Evolutionary conservation across 2,329 filamentous ascomycete species (phyloP).

Genomic region (Sporothrix humicola): DNA sequence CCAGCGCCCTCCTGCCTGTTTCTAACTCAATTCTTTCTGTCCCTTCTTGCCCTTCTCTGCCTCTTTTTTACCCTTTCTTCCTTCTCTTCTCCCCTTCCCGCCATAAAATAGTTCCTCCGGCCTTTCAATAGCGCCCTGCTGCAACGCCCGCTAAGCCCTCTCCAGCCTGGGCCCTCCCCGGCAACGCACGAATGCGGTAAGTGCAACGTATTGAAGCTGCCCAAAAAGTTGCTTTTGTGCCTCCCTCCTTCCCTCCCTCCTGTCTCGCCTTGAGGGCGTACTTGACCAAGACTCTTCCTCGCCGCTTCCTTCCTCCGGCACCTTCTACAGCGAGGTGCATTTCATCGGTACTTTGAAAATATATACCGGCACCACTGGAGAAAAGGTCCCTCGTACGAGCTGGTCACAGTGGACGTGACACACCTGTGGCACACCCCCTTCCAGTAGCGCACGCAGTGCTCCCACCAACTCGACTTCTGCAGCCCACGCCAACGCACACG

Average conservation of each 20-base stretch:
- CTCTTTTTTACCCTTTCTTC: neutral
- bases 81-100: neutral
- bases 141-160: conserved; percentile 37
- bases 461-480: conserved; percentile 4
- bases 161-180: conserved; percentile 33
- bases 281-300: conserved; percentile 4
- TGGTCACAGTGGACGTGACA: conserved; percentile 4
- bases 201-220: conserved; percentile 21
- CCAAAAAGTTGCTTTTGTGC: conserved; percentile 22
- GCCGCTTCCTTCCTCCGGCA: conserved; percentile 5
- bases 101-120: neutral
- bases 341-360: too few relatives aligned
- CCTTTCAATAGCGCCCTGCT: conserved; percentile 37
- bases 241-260: conserved; percentile 19
- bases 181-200: conserved; percentile 35
- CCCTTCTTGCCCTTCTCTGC: neutral
- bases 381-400: neutral
- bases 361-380: neutral
- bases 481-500: neutral
- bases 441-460: conserved; percentile 6
- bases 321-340: neutral
- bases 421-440: conserved; percentile 5
- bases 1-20: neutral
- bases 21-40: too few relatives aligned
- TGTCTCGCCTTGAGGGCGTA: conserved; percentile 3